phyloP scores from a whole-genome alignment of 1,139 yeast species.

The Candida sanyaensis region DNA sequence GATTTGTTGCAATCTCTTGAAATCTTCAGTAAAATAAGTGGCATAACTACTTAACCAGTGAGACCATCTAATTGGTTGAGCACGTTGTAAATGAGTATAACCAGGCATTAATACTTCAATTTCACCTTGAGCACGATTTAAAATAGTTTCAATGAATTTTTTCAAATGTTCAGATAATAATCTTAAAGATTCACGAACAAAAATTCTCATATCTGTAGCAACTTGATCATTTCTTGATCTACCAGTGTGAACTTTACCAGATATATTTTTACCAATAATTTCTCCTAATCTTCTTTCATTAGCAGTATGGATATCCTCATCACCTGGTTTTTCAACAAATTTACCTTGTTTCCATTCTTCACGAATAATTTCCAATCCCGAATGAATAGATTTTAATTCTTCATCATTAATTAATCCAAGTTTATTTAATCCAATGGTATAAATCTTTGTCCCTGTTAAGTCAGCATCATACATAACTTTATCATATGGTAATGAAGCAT shows the following conservation, averaged over 20 bases:
- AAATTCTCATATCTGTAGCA: constrained; percentile 96
- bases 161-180: constrained; percentile 60
- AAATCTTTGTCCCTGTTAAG: constrained; percentile 89
- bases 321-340: constrained; percentile 87
- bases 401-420: constrained; percentile 69
- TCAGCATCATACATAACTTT: constrained; percentile 94
- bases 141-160: constrained; percentile 63
- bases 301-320: constrained; percentile 98
- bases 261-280: constrained; percentile 85
- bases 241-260: constrained; percentile 98
- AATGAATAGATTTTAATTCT: constrained; percentile 78
- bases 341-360: constrained; percentile 77
- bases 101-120: constrained; percentile 97
- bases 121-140: constrained; percentile 78
- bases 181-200: constrained; percentile 75
- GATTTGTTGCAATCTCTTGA: constrained; percentile 78
- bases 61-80: constrained; percentile 99
- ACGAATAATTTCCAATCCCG: constrained; percentile 70
- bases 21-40: constrained; percentile 89
- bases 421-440: constrained; percentile 83
- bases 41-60: constrained; percentile 97
- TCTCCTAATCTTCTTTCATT: constrained; percentile 98
- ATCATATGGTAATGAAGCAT: constrained; percentile 95
- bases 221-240: constrained; percentile 98
- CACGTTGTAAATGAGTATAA: constrained; percentile 96